These are phyloP conservation scores for Candida incommunis DNA, from an alignment of 805 yeast species.

Conservation along the genomic window DNA sequence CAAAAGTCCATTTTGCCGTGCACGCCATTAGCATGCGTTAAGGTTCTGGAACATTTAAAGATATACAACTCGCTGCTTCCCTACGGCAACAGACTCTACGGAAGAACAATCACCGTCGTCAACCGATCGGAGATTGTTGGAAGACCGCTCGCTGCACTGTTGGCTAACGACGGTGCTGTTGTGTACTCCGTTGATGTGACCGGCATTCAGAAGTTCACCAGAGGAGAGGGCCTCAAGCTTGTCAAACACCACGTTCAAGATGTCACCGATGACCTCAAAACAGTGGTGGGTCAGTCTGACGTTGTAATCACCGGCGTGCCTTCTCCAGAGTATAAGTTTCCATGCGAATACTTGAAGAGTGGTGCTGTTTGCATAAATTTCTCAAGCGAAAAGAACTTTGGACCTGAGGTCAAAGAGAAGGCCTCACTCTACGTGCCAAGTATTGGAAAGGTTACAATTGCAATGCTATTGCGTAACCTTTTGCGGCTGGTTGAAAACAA, in stretches of 20 bases:
- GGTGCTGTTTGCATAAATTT: constrained; percentile 90
- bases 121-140: constrained; percentile 96
- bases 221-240: constrained; percentile 81
- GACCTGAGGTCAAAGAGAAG: constrained; percentile 57
- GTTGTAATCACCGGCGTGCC: constrained; percentile 97
- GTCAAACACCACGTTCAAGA: constrained; percentile 72
- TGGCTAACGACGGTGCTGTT: constrained; percentile 95
- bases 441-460: constrained; percentile 91
- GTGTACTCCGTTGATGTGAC: constrained; percentile 86
- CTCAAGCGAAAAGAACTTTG: constrained; percentile 77
- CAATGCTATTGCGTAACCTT: constrained; percentile 85
- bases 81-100: constrained; percentile 85
- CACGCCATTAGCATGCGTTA: constrained; percentile 90
- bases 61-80: constrained; percentile 71
- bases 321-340: constrained; percentile 67
- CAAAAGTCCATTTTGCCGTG: constrained; percentile 88
- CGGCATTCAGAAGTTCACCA: constrained; percentile 78
- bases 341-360: constrained; percentile 60
- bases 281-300: constrained; percentile 63
- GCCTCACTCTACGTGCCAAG: constrained; percentile 92
- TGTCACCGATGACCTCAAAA: constrained; percentile 36
- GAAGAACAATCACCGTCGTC: constrained; percentile 80
- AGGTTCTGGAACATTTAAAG: constrained; percentile 79
- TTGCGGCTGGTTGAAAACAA: constrained; percentile 67
- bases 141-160: constrained; percentile 85